Percentiles rank a stretch among this genome's conserved stretches.
Conservation (phyloP, 2,329 filamentous ascomycete genomes). For the Salinomyces thailandicus region DNA sequence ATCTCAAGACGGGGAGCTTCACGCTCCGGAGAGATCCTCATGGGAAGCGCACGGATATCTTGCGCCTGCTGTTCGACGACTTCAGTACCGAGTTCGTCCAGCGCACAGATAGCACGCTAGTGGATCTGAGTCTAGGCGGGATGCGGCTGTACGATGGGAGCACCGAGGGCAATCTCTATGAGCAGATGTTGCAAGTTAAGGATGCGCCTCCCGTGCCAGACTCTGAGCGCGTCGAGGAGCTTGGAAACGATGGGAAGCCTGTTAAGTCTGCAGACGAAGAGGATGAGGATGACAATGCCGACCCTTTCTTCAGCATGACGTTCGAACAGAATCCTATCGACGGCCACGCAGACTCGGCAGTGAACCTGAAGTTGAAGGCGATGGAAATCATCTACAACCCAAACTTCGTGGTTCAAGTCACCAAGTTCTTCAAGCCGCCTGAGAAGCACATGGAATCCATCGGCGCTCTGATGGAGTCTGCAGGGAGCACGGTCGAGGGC, state of each 20-base stretch:
- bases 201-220: slow-evolving; percentile 56
- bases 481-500: slow-evolving; percentile 89
- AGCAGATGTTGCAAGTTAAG: slow-evolving; percentile 93
- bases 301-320: slow-evolving; percentile 84
- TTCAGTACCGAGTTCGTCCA: slow-evolving; percentile 87
- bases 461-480: slow-evolving; percentile 85
- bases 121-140: slow-evolving; percentile 82
- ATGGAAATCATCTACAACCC: slow-evolving; percentile 98
- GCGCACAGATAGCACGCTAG: slow-evolving; percentile 79
- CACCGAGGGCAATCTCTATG: slow-evolving; percentile 79
- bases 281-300: slow-evolving; percentile 42
- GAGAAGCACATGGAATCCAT: slow-evolving; percentile 99
- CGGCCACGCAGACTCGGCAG: slow-evolving; percentile 77
- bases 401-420: slow-evolving; percentile 78
- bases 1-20: slow-evolving; percentile 91
- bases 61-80: slow-evolving; percentile 87
- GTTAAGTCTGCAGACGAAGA: slow-evolving; percentile 34
- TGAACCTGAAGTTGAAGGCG: slow-evolving; percentile 85
- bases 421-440: slow-evolving; percentile 91
- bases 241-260: slow-evolving; percentile 37
- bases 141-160: slow-evolving; percentile 93
- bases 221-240: slow-evolving; percentile 38
- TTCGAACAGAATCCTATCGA: slow-evolving; percentile 94
- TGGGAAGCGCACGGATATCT: slow-evolving; percentile 64
- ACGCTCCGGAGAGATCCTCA: slow-evolving; percentile 80